Percentiles rank a stretch among this genome's conserved stretches.
Evolutionary conservation across 2,329 filamentous ascomycete species (phyloP).

Genomic region (Fusarium circinatum): DNA sequence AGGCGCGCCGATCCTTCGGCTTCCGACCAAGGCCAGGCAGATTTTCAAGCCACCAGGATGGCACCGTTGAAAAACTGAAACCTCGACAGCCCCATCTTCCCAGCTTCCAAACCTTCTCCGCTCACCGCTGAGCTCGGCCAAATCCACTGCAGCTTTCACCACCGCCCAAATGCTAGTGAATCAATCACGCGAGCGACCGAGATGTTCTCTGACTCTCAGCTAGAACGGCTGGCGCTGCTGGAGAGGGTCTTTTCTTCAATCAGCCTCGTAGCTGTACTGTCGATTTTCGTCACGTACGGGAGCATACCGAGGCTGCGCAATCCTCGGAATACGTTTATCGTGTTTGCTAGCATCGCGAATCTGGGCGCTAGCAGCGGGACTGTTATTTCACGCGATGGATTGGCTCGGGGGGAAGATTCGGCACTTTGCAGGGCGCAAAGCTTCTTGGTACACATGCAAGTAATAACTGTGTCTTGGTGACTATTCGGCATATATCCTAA

Average conservation of each 20-base stretch:
- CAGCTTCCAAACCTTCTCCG: background rate
- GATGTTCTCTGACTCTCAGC: background rate
- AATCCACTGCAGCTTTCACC: background rate
- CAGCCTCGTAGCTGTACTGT: background rate
- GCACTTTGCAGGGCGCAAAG: background rate
- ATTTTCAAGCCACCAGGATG: background rate
- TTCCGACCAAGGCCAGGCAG: background rate
- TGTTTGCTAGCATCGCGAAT: background rate
- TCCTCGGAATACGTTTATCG: background rate
- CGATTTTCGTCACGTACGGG: background rate
- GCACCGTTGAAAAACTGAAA: background rate
- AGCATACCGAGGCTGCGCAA: background rate
- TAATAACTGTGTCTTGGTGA: background rate
- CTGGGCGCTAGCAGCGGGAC: background rate
- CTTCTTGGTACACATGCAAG: background rate
- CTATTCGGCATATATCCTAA: background rate
- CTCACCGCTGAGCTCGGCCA: background rate
- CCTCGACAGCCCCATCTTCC: background rate
- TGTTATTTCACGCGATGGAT: background rate
- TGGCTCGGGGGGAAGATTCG: background rate
- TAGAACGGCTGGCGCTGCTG: background rate
- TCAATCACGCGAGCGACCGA: background rate
- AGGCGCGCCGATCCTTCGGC: background rate
- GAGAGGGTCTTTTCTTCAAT: slow-evolving; percentile 1
- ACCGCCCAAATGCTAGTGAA: background rate